These are phyloP conservation scores for Mortierella sp. DNA, from an alignment of 371 early-diverging fungal genomes.

Conservation along the genomic window DNA sequence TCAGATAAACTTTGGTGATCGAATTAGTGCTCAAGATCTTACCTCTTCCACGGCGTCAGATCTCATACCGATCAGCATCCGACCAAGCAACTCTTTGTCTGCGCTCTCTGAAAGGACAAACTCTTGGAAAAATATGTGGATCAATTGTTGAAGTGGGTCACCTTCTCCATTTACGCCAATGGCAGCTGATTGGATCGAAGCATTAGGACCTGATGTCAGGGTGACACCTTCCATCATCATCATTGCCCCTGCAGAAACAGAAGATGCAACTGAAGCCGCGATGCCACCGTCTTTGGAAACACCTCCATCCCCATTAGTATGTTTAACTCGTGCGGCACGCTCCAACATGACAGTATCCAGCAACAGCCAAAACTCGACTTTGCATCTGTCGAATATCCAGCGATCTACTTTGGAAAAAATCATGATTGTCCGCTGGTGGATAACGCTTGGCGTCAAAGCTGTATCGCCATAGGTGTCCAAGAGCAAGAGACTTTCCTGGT, in stretches of 20 bases:
- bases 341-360: slow-evolving; percentile 67
- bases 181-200: neutral
- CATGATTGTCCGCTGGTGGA: slow-evolving; percentile 59
- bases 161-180: slow-evolving; percentile 27
- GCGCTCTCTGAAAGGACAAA: slow-evolving; percentile 62
- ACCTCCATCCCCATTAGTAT: neutral
- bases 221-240: slow-evolving; percentile 55
- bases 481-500: slow-evolving; percentile 38
- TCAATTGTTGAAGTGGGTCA: slow-evolving; percentile 61
- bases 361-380: slow-evolving; percentile 69
- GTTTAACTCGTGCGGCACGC: slow-evolving; percentile 23
- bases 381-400: slow-evolving; percentile 73
- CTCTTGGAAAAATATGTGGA: slow-evolving; percentile 67
- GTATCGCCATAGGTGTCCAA: slow-evolving; percentile 41
- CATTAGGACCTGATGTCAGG: slow-evolving; percentile 9
- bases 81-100: slow-evolving; percentile 55
- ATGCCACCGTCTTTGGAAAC: slow-evolving; percentile 2
- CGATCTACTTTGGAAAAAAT: slow-evolving; percentile 67
- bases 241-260: neutral
- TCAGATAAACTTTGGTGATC: too few relatives aligned
- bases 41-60: slow-evolving; percentile 52
- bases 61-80: slow-evolving; percentile 50
- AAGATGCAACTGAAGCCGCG: neutral
- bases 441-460: slow-evolving; percentile 29
- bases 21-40: neutral